Base-by-base conservation (phyloP, 352 stramenopile species). In the Phytophthora capsici region DNA sequence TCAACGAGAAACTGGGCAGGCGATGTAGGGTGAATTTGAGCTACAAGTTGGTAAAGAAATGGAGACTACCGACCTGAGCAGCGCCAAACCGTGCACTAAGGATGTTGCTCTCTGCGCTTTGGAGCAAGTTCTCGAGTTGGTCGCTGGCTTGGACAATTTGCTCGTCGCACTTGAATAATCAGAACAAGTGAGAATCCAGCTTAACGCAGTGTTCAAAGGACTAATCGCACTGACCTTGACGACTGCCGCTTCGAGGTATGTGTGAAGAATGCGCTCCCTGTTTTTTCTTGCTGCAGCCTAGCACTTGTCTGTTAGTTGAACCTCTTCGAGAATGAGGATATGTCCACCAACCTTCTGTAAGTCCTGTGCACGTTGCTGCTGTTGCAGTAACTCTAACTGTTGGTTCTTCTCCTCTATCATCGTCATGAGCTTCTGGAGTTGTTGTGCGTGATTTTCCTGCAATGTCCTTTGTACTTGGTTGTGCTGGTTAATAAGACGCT, bases 91-190 rank as follows among this genome's bases (percentile, higher is more conserved):
- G 84, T 19, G 82, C 77, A 2, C 19, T 56, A 0, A 76, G 43
- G 6, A 74, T 41, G 46, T 90, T 71, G 2, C 65, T 17, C 25
- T 91, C 82, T 26, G 73, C 70, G 19, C 69, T 65, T 17, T 75
- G 63, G 3, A 90, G 69, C 13, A 91, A 62, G 19, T 57, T n/a
- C 34, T 93, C 82, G 0, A 93, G 67, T 20, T 79, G 53, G 0
- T 62, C 48, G 23, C 65, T 80, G 10, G 76, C 63, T 3, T 66
- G 28, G 2, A 66, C 48, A 28, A 91, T 88, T 37, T 79, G 71
- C 0, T 70, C 38, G 48, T 93, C 81, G 23, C 75, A 86, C 85
- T 93, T 38, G 13, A 9, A 48, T 22, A 38, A 34, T 12, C 10
- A 34, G 10, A 34, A 34, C 28, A 34, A 44, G 13, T 45, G n/a